Evolutionary conservation across 306 rosid species (phyloP), one percentile per base, ranked within the genome.

Genomic region (Luffa acutangula): DNA sequence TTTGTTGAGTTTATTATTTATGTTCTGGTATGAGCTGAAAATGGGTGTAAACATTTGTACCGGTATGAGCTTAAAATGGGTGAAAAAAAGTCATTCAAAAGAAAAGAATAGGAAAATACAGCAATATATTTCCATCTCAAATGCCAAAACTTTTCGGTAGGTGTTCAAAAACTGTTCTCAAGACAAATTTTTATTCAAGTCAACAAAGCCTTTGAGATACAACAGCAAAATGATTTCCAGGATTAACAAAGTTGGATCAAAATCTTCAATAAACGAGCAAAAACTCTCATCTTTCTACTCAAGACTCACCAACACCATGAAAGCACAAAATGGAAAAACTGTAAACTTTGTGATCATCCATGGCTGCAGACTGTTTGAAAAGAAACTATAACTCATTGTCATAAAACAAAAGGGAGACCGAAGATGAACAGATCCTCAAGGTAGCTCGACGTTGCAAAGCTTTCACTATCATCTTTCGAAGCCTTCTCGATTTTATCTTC

Each of bases 381-480:
- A 80, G 77, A 79, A 57, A 78, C 75, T 4, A 75, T 36, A 45
- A 76, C 82, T 76, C 33, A 33, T 83, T 80, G 85, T 78, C 39
- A 45, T 59, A 82, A 76, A 79, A 85, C 83, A 53, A 76, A 60
- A 18, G 82, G 87, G 90, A 86, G 84, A 46, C 86, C 90, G 84
- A 84, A 64, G 49, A 91, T 78, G 86, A 90, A 91, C 85, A 90
- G 65, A 83, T 91, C 85, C 84, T 86, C 92, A 65, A 74, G 83
- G 91, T 83, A 90, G 75, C 91, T 93, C 18, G 97, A 90, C 34
- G 53, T 65, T 41, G 90, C 87, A 80, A 93, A 89, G 84, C 82
- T 86, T 81, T 84, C 87, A 20, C 80, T 81, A 3, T 84, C 84
- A 78, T 80, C 80, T 60, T 78, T 75, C 58, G 62, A 57, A 78